Conservation (phyloP, 2,329 filamentous ascomycete genomes). For the Aphanocladium album region DNA sequence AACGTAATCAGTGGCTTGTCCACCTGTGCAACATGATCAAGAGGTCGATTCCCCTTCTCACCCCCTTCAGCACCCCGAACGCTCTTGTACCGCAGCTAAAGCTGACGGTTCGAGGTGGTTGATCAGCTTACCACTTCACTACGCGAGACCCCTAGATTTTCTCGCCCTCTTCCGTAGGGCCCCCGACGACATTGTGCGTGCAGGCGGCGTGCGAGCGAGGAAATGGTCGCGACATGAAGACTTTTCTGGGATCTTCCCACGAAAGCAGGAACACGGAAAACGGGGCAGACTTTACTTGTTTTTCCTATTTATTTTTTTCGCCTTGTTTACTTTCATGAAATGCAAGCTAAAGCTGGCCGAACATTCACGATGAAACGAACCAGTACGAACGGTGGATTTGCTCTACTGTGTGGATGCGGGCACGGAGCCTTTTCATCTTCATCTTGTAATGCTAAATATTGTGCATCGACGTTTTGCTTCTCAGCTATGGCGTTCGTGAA, state of each 20-base stretch:
- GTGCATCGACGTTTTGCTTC: background rate
- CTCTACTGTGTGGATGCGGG: background rate
- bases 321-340: too few species aligned
- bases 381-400: background rate
- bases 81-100: background rate
- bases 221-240: too few species aligned
- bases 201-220: too few species aligned
- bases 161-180: too few species aligned
- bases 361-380: background rate
- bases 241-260: too few species aligned
- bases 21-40: background rate
- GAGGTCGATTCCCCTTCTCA: background rate
- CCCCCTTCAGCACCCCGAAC: too few species aligned
- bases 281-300: too few species aligned
- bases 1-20: background rate
- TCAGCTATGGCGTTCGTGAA: background rate
- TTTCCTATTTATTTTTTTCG: too few species aligned
- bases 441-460: too few species aligned
- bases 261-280: background rate
- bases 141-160: too few species aligned
- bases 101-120: background rate
- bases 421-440: background rate
- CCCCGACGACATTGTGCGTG: background rate
- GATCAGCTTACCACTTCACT: background rate
- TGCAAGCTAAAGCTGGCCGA: background rate